Evolutionary conservation across 2,329 filamentous ascomycete species (phyloP).

Genomic region (Blastomyces silverae): DNA sequence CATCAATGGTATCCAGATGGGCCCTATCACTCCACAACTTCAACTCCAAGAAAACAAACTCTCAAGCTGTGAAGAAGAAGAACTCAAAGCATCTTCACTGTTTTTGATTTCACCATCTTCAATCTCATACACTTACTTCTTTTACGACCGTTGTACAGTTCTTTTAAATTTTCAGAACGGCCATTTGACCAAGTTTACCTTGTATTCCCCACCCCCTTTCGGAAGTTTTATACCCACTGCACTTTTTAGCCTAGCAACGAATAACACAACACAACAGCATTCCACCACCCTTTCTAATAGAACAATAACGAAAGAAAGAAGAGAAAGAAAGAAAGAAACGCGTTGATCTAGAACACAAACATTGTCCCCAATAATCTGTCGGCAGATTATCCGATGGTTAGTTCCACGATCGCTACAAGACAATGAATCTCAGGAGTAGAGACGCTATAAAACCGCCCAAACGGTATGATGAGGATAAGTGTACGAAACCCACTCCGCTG

Average conservation of each 20-base stretch:
- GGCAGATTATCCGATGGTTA: not conserved
- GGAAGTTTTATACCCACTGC: not conserved
- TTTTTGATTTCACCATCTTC: not conserved
- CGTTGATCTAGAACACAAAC: not conserved
- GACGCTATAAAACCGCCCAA: slow-evolving; percentile 28
- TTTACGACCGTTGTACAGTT: not conserved
- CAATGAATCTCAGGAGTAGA: slow-evolving; percentile 29
- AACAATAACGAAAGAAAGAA: not conserved
- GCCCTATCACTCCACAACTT: not conserved
- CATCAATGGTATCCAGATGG: not conserved
- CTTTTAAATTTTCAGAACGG: not conserved
- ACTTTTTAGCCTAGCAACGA: not conserved
- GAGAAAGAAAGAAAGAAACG: not conserved
- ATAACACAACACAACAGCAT: slow-evolving; percentile 8
- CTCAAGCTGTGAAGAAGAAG: not conserved
- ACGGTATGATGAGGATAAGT: slow-evolving; percentile 28
- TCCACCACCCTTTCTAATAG: not conserved
- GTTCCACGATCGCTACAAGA: not conserved
- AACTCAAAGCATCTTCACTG: not conserved
- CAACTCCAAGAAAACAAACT: not conserved
- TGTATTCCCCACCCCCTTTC: not conserved
- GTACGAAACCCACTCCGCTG: slow-evolving; percentile 19
- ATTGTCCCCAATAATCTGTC: not conserved
- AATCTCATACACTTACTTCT: not conserved
- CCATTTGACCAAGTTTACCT: not conserved